These are phyloP conservation scores for Oemleria cerasiformis DNA, from an alignment of 306 rosid genomes.

Conservation along the genomic window DNA sequence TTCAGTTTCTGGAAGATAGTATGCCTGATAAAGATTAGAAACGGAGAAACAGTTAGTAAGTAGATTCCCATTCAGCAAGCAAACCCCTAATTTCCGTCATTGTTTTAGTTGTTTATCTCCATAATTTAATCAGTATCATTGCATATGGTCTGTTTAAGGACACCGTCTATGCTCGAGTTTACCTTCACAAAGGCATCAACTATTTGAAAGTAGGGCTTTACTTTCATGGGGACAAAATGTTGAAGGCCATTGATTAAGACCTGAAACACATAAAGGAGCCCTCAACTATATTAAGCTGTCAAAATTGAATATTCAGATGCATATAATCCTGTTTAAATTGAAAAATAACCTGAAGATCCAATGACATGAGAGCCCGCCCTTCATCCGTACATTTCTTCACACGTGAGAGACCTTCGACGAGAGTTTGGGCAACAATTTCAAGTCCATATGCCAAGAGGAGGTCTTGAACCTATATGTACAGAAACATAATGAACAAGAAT, in stretches of 20 bases:
- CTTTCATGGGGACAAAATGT: slow-evolving; percentile 73
- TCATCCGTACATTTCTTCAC: slow-evolving; percentile 94
- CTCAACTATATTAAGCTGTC: slow-evolving; percentile 21
- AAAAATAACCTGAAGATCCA: slow-evolving; percentile 84
- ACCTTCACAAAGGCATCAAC: slow-evolving; percentile 97
- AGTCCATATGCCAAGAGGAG: slow-evolving; percentile 70
- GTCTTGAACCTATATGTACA: slow-evolving; percentile 63
- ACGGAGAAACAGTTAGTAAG: slow-evolving; percentile 7
- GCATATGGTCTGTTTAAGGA: background rate
- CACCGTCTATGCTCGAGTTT: slow-evolving; percentile 6
- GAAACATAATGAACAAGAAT: slow-evolving; percentile 16
- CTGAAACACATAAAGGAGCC: slow-evolving; percentile 41
- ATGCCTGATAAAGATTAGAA: slow-evolving; percentile 61
- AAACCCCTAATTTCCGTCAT: background rate
- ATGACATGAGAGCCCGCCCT: slow-evolving; percentile 95
- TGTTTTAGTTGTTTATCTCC: background rate
- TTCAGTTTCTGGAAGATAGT: slow-evolving; percentile 97
- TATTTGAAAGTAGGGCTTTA: slow-evolving; percentile 76
- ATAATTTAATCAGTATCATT: background rate
- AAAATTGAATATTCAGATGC: slow-evolving; percentile 3
- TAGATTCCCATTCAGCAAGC: background rate
- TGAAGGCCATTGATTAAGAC: slow-evolving; percentile 96
- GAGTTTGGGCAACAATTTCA: slow-evolving; percentile 81
- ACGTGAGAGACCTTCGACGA: slow-evolving; percentile 90
- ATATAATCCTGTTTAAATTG: background rate